phyloP scores from a whole-genome alignment of 1,284 basidiomycete species.

The Papiliotrema nemorosa region DNA sequence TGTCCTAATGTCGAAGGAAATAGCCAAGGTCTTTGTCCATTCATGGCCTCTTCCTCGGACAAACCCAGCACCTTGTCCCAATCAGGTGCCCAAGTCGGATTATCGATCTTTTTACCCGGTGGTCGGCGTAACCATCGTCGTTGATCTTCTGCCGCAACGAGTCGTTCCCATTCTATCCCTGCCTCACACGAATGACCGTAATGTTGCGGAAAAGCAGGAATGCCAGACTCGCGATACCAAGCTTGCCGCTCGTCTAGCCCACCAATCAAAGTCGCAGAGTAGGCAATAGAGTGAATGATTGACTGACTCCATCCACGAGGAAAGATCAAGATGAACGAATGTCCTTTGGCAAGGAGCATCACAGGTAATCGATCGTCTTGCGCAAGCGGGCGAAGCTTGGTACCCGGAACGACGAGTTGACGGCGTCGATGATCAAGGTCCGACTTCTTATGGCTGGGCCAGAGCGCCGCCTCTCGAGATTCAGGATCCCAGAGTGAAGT shows the following conservation, averaged over 20 bases:
- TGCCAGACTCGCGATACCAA: slow-evolving; percentile 73
- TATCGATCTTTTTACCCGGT: slow-evolving; percentile 72
- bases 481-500: slow-evolving; percentile 69
- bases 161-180: slow-evolving; percentile 55
- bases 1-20: slow-evolving; percentile 54
- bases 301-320: slow-evolving; percentile 85
- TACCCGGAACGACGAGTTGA: slow-evolving; percentile 69
- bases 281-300: slow-evolving; percentile 72
- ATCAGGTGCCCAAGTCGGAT: slow-evolving; percentile 69
- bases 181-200: slow-evolving; percentile 59
- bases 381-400: slow-evolving; percentile 59
- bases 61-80: slow-evolving; percentile 63
- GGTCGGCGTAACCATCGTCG: slow-evolving; percentile 73
- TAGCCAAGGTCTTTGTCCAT: slow-evolving; percentile 57
- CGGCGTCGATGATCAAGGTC: slow-evolving; percentile 71
- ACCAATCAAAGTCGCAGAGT: slow-evolving; percentile 73
- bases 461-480: slow-evolving; percentile 55
- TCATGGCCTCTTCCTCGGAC: slow-evolving; percentile 2
- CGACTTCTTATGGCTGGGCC: slow-evolving; percentile 71
- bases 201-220: slow-evolving; percentile 73
- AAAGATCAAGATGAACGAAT: slow-evolving; percentile 79
- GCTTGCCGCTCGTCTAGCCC: slow-evolving; percentile 73
- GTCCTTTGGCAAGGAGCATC: slow-evolving; percentile 62
- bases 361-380: slow-evolving; percentile 78
- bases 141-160: slow-evolving; percentile 54